Base-by-base conservation (phyloP, 371 early-diverging fungal genomes). In the Coemansia sp. region DNA sequence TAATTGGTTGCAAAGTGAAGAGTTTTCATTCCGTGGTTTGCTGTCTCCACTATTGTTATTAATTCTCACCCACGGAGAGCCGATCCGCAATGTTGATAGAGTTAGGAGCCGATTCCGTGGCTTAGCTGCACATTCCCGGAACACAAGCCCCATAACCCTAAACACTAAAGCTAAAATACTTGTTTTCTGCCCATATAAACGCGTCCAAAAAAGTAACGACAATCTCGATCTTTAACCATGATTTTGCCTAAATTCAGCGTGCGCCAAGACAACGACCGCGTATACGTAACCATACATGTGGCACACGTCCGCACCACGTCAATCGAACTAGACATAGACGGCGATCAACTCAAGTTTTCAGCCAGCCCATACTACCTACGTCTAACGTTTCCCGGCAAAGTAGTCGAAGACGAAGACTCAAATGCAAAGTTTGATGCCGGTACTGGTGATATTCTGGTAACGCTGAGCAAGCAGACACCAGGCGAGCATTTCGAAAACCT, bases 231-330 rank as follows among this genome's bases (percentile, higher is more conserved):
- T 48, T 23, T 19, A 2, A 21, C 13, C 28, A 97, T 97, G 98
- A 88, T 96, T 61, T 95, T 96, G n/a, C 97, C 98, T 4, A 76
- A 82, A 13, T 97, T 97, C 77, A 81, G 81, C 51, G 85, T 94
- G 19, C 83, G 86, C 8, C 97, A 97, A 71, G 90, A 93, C 67
- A 83, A 88, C 24, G 82, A 85, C 39, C 86, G 82, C 54, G 86
- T 97, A 13, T 84, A 82, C 15, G 84, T 96, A 5, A 79, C 80
- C 5, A 88, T 96, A 58, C 82, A 90, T 54, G 90, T 92, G 12
- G 94, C 95, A 1, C 89, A 93, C 72, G 87, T 96, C 46, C 88
- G 92, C 78, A 93, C 77, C 3, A 68, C 75, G 59, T 49, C 78
- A 4, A 58, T 78, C 11, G 80, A 76, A 41, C 66, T 81, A 52